phyloP scores from a whole-genome alignment of 306 rosid genomes.

The Gastrolobium villosum region DNA sequence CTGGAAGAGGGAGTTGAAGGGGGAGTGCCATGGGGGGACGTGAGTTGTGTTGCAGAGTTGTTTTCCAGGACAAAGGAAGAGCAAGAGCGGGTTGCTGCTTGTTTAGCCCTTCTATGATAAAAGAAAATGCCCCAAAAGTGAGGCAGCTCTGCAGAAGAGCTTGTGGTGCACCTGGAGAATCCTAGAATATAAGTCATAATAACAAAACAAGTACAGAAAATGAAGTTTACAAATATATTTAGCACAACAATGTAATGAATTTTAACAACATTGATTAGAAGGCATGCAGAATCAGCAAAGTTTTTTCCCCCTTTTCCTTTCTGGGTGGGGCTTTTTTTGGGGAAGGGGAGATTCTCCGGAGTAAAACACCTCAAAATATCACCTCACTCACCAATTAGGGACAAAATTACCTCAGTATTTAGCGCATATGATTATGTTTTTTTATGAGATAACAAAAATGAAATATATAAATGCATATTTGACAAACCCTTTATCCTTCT shows the following conservation, averaged over 20 bases:
- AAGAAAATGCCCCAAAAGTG: slow-evolving; percentile 96
- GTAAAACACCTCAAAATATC: slow-evolving; percentile 8
- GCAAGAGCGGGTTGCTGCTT: slow-evolving; percentile 97
- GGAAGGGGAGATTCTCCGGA: not conserved
- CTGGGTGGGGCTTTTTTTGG: not conserved
- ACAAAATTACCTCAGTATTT: not conserved
- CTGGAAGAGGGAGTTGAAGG: slow-evolving; percentile 85
- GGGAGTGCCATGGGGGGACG: slow-evolving; percentile 63
- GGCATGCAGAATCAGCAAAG: not conserved
- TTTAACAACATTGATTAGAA: slow-evolving; percentile 12
- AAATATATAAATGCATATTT: slow-evolving; percentile 19
- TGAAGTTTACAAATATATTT: slow-evolving; percentile 31
- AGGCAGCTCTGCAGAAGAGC: slow-evolving; percentile 93
- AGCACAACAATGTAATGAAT: slow-evolving; percentile 4
- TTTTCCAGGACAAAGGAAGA: slow-evolving; percentile 64
- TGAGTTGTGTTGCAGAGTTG: slow-evolving; percentile 40
- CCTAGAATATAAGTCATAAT: slow-evolving; percentile 11
- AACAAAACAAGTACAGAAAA: slow-evolving; percentile 36
- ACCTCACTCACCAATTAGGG: not conserved
- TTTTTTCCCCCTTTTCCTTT: not conserved
- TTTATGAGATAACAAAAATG: slow-evolving; percentile 5
- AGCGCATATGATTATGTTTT: not conserved
- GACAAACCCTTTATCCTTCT: slow-evolving; percentile 24
- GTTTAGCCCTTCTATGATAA: slow-evolving; percentile 86
- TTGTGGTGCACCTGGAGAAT: slow-evolving; percentile 91